phyloP scores from a whole-genome alignment of 805 yeast species.

The Torulaspora quercuum region DNA sequence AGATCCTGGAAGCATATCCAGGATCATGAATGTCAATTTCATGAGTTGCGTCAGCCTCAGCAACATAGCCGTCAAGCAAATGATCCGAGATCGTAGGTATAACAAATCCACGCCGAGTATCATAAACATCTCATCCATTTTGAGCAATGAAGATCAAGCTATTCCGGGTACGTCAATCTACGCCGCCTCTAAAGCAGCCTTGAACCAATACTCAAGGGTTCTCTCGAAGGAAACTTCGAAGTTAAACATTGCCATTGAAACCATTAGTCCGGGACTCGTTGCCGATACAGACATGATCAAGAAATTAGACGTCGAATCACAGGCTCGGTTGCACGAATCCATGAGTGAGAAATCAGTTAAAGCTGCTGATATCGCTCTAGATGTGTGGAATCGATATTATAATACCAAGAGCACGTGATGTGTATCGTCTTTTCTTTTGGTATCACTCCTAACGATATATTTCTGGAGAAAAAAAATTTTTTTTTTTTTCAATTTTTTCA shows the following conservation, averaged over 20 bases:
- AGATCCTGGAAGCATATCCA: constrained; percentile 13
- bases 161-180: constrained; percentile 33
- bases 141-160: constrained; percentile 19
- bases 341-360: neutral
- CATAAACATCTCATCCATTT: constrained; percentile 31
- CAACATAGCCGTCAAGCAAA: constrained; percentile 22
- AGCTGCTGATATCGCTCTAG: constrained; percentile 16
- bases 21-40: constrained; percentile 31
- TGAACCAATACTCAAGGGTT: constrained; percentile 27
- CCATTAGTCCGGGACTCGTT: constrained; percentile 27
- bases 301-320: constrained; percentile 6
- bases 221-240: constrained; percentile 23
- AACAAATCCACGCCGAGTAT: constrained; percentile 12
- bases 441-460: constrained; percentile 2
- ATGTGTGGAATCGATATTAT: constrained; percentile 16
- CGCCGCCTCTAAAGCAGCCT: constrained; percentile 35
- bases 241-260: constrained; percentile 19
- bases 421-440: no score
- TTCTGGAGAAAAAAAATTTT: constrained; percentile 7
- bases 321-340: constrained; percentile 1
- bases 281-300: constrained; percentile 31
- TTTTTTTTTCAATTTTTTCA: constrained; percentile 5
- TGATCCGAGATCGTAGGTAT: constrained; percentile 22
- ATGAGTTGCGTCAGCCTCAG: constrained; percentile 27
- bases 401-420: constrained; percentile 2